A percentile compares a stretch with the other conserved stretches of the same genome.
phyloP scores from a whole-genome alignment of 1,284 basidiomycete genomes.

The Cystobasidium slooffiae region DNA sequence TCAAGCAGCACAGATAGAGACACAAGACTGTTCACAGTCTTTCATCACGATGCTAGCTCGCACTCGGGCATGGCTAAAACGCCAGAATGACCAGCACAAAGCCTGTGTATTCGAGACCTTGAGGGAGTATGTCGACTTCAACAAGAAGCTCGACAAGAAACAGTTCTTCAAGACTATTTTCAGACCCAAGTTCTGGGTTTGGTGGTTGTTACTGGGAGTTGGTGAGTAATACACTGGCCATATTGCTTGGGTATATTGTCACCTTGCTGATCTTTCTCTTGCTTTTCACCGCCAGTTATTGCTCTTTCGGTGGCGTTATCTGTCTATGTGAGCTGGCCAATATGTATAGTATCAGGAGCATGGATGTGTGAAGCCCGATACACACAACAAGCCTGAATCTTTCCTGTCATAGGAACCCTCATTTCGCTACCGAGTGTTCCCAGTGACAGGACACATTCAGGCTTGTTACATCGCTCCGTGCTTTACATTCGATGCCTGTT shows the following conservation, averaged over 20 bases:
- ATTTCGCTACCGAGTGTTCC: too few relatives aligned
- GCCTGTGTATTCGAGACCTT: slow-evolving; percentile 37
- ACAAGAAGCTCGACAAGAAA: slow-evolving; percentile 38
- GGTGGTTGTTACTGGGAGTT: slow-evolving; percentile 36
- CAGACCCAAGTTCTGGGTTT: slow-evolving; percentile 12
- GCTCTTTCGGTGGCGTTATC: slow-evolving; percentile 33
- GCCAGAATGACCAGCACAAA: slow-evolving; percentile 40
- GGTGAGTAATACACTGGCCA: neutral
- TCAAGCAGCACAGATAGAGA: too few relatives aligned
- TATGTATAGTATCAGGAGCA: neutral
- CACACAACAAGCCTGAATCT: too few relatives aligned
- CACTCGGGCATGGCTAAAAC: slow-evolving; percentile 47
- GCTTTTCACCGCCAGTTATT: slow-evolving; percentile 13
- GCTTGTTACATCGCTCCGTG: too few relatives aligned
- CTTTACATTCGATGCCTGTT: too few relatives aligned
- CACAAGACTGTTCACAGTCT: slow-evolving; percentile 14
- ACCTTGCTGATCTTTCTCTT: neutral
- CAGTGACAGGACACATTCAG: too few relatives aligned
- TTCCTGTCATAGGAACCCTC: too few relatives aligned
- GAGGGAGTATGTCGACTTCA: slow-evolving; percentile 16
- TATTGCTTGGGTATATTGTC: neutral
- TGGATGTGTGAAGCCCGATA: too few relatives aligned
- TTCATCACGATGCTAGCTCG: slow-evolving; percentile 40
- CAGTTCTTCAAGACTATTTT: slow-evolving; percentile 29
- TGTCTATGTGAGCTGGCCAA: slow-evolving; percentile 12